Base-by-base conservation (phyloP, 2,329 filamentous ascomycete genomes). In the Fusarium austroafricanum region DNA sequence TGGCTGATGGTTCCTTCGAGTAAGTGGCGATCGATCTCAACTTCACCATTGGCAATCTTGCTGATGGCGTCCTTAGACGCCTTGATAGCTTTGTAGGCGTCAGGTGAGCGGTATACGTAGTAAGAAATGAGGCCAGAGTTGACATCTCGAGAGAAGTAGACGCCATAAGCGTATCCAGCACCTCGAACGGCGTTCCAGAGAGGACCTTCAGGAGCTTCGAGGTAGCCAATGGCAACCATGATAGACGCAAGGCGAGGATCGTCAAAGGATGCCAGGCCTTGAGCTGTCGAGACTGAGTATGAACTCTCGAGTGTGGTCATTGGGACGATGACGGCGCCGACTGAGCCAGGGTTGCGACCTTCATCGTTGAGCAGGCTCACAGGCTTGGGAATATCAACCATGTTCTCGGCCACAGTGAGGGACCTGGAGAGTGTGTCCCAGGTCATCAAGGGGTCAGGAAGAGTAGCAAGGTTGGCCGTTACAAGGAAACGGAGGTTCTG, bases 221-320 rank as follows among this genome's bases (percentile, higher is more conserved):
- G 90, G 76, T 97, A 98, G 20, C 94, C 90, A 49, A 94, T 88
- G 1, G 95, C 94, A 10, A 99, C 94, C 77, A 97, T 88, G 51
- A 97, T 85, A 3, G 94, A 90, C 0, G 96, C 94, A 2, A 98
- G 84, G 17, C 88, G 86, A 0, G 94, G 90, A 73, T 97, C 91
- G 6, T 86, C 84, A 75, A 91, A 94, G 0, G 90, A 92, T 23
- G 87, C 86, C 17, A 95, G 87, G 8, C 95, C 95, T 40, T 87
- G 86, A 3, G 90, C 85, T 12, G 91, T 91, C 72, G 92, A 89
- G 61, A 94, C 87, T 23, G 90, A 91, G 80, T 93, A 98, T 2
- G 94, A 97, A 42, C 92, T 96, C 80, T 99, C 96, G 51, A 97
- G 91, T 1, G 94, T 92, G 1, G 93, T 89, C 89, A 99, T 96